Conservation (phyloP, 1,284 basidiomycete genomes). For the Ustilago hordei region DNA sequence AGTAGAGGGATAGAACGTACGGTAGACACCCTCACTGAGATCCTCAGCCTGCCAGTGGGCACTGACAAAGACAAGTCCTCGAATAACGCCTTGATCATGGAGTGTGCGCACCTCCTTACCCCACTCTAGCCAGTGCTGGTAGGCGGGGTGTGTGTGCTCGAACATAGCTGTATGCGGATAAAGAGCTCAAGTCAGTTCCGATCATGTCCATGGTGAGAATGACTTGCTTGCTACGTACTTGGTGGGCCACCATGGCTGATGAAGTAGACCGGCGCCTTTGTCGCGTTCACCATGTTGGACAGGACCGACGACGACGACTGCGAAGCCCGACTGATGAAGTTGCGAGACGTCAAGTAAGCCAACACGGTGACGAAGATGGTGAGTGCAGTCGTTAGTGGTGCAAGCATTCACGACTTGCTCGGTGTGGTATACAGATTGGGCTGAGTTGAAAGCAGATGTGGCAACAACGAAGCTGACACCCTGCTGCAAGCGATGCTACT, state of each 20-base stretch:
- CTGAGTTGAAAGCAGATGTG: constrained; percentile 4
- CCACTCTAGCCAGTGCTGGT: constrained; percentile 70
- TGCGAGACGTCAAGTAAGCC: constrained; percentile 16
- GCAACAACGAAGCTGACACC: too few species aligned
- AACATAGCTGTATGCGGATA: constrained; percentile 64
- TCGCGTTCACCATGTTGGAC: constrained; percentile 17
- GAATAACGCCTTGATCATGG: constrained; percentile 57
- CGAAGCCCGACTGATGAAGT: background rate
- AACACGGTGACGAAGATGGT: constrained; percentile 13
- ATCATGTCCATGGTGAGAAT: too few species aligned
- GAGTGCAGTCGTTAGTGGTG: constrained; percentile 9
- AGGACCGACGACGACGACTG: background rate
- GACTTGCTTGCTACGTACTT: constrained; percentile 29
- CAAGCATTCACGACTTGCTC: constrained; percentile 16
- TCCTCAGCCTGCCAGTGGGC: constrained; percentile 72
- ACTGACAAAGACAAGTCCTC: constrained; percentile 71
- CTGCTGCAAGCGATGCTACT: background rate
- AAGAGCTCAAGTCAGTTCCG: background rate
- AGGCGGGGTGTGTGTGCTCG: constrained; percentile 67
- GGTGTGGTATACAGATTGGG: background rate
- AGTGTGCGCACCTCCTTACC: constrained; percentile 65
- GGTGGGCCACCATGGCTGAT: constrained; percentile 70
- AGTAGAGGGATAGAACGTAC: constrained; percentile 12
- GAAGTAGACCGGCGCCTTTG: constrained; percentile 48
- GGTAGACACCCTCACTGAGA: constrained; percentile 38